phyloP scores from a whole-genome alignment of 2,329 filamentous ascomycete genomes.

The Penicillium sp. region DNA sequence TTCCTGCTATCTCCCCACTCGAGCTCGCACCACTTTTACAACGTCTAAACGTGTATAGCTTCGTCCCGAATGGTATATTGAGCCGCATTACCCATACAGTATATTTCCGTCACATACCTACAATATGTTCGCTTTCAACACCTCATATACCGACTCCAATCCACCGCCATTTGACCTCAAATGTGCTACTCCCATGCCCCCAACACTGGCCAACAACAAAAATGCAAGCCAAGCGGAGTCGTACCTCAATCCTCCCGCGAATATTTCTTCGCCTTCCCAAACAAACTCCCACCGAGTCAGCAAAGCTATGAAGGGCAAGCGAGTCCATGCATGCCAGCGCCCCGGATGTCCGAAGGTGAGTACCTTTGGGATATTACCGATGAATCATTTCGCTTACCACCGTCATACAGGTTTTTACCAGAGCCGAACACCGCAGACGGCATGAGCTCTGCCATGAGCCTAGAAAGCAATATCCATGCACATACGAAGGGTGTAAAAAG shows the following conservation, averaged over 20 bases:
- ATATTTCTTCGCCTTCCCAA: constrained; percentile 1
- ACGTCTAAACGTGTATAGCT: neutral
- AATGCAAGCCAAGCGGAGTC: neutral
- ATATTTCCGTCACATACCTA: neutral
- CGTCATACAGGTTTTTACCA: constrained; percentile 44
- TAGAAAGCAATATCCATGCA: constrained; percentile 44
- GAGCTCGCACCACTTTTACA: no score
- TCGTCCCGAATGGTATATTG: neutral
- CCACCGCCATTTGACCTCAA: neutral
- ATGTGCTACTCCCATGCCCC: neutral
- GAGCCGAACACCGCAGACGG: constrained; percentile 48
- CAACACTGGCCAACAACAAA: neutral
- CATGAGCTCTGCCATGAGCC: constrained; percentile 51
- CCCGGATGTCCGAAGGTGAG: constrained; percentile 48
- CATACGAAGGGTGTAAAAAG: constrained; percentile 44
- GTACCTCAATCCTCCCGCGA: neutral
- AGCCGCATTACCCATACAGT: neutral
- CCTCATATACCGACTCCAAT: neutral
- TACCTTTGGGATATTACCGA: neutral
- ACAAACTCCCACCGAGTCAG: constrained; percentile 41
- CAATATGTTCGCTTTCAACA: neutral
- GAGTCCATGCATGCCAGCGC: constrained; percentile 49
- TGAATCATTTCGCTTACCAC: constrained; percentile 4
- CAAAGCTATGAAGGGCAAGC: constrained; percentile 53
- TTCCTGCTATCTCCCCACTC: neutral